Conservation (phyloP, 192 early-diverging fungal species). For the Obelidium mucronatum region DNA sequence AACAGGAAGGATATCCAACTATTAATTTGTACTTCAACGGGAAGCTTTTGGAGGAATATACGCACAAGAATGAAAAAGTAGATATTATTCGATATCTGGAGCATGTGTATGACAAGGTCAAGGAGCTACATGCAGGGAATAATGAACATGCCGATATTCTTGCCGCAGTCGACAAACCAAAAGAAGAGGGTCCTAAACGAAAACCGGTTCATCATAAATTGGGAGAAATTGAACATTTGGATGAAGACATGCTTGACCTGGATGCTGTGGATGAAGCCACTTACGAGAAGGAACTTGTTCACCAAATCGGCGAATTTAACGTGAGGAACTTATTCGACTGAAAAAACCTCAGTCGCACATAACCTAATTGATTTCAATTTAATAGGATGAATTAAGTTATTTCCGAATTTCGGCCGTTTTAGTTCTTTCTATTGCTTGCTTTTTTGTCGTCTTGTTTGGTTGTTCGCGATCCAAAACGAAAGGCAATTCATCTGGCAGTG, state of each 20-base stretch:
- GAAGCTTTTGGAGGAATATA: slow-evolving; percentile 9
- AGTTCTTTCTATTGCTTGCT: background rate
- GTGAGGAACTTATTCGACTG: background rate
- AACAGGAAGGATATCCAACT: slow-evolving; percentile 13
- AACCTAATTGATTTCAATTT: background rate
- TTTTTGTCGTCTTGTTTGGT: background rate
- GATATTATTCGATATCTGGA: slow-evolving; percentile 10
- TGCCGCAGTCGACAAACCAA: background rate
- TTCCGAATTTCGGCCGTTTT: slow-evolving; percentile 1
- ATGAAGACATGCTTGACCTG: slow-evolving; percentile 19
- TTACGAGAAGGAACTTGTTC: background rate
- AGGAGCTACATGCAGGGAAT: slow-evolving; percentile 5
- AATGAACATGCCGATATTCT: background rate
- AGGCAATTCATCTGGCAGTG: no score
- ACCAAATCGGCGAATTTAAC: slow-evolving; percentile 17
- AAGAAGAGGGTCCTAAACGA: background rate
- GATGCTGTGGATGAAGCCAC: slow-evolving; percentile 14
- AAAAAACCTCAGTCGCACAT: background rate
- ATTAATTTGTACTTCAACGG: slow-evolving; percentile 4
- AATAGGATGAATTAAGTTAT: slow-evolving; percentile 12
- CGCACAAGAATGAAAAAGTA: background rate
- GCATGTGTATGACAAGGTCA: slow-evolving; percentile 18
- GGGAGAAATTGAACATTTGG: slow-evolving; percentile 12
- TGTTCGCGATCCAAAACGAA: no score
- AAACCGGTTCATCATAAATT: slow-evolving; percentile 16